Evolutionary conservation across 140 eudicot genomes (phyloP).

Genomic region (Stevia rebaudiana): DNA sequence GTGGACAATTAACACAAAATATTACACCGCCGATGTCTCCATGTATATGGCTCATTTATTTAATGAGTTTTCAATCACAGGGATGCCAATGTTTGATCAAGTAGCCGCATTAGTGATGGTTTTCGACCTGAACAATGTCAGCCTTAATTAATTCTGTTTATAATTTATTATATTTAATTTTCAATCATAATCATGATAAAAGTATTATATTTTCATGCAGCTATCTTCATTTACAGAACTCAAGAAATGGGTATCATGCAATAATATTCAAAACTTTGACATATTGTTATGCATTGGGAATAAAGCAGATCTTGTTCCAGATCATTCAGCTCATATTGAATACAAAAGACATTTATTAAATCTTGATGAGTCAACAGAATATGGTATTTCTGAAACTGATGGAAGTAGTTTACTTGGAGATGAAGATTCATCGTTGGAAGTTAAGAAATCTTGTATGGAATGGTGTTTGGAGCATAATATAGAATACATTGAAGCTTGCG

Average conservation of each 20-base stretch:
- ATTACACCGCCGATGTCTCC: conserved; percentile 80
- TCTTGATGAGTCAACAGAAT: conserved; percentile 45
- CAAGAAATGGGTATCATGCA: conserved; percentile 69
- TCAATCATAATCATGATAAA: not conserved
- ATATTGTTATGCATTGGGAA: conserved; percentile 85
- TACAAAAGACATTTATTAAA: conserved; percentile 56
- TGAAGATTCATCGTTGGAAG: conserved; percentile 43
- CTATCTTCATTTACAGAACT: conserved; percentile 61
- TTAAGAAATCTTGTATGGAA: conserved; percentile 57
- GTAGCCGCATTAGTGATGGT: conserved; percentile 84
- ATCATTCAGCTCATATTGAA: conserved; percentile 80
- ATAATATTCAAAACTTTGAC: conserved; percentile 60
- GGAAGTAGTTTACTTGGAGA: conserved; percentile 73
- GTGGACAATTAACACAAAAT: conserved; percentile 97
- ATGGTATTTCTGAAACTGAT: conserved; percentile 68
- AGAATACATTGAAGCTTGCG: conserved; percentile 91
- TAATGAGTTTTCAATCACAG: conserved; percentile 45
- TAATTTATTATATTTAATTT: not conserved
- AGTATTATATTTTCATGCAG: conserved; percentile 33
- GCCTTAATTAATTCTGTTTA: conserved; percentile 23
- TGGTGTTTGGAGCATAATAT: conserved; percentile 88
- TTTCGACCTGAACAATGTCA: conserved; percentile 72
- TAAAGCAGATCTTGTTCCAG: conserved; percentile 91
- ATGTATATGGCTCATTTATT: conserved; percentile 74
- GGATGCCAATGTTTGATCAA: conserved; percentile 49